Percentiles rank a stretch among this genome's conserved stretches.
These are phyloP conservation scores for Adansonia rubrostipa DNA, from an alignment of 441 rosid genomes.

Conservation along the genomic window DNA sequence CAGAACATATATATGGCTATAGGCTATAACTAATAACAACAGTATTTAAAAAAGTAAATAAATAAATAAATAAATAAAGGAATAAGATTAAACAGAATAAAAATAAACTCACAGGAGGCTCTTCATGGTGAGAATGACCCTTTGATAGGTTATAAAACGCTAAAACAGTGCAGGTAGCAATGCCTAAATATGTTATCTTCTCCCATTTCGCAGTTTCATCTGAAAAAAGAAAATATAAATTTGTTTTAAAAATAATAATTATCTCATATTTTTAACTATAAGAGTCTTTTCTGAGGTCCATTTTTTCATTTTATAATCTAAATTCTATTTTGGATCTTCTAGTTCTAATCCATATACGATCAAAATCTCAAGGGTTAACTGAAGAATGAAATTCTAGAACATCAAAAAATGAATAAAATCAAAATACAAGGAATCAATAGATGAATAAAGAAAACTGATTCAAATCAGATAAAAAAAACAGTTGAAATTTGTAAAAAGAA, in stretches of 20 bases:
- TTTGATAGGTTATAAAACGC: constrained; percentile 60
- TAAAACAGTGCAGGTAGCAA: constrained; percentile 61
- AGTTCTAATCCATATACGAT: neutral
- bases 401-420: neutral
- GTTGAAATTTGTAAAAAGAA: neutral
- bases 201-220: constrained; percentile 91
- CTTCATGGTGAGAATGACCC: constrained; percentile 83
- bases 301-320: neutral
- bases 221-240: constrained; percentile 24
- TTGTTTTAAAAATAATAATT: neutral
- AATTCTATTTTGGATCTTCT: neutral
- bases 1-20: neutral
- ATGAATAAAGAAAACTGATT: constrained; percentile 25
- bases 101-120: constrained; percentile 71
- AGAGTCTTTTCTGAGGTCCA: neutral
- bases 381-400: neutral
- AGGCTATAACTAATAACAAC: neutral
- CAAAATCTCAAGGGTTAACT: neutral
- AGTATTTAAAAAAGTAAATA: neutral
- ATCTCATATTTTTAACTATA: neutral
- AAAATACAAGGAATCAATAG: neutral
- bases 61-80: neutral
- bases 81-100: neutral
- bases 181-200: constrained; percentile 82
- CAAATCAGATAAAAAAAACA: neutral